These are phyloP conservation scores for Naganishia cerealis DNA, from an alignment of 1,284 basidiomycete species.

Conservation along the genomic window DNA sequence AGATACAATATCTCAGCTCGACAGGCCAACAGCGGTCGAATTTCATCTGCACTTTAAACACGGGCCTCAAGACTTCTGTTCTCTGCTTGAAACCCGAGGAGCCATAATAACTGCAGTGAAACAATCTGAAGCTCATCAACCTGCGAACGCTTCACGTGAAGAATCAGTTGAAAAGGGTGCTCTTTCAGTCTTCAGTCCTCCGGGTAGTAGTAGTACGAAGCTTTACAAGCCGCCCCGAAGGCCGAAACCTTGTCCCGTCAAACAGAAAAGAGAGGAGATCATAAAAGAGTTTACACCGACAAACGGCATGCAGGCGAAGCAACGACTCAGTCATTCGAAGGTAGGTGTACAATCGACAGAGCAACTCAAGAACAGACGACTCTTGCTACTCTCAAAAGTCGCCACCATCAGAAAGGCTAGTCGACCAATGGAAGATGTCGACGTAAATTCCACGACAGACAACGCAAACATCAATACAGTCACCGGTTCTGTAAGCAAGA, in stretches of 20 bases:
- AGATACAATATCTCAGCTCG: background rate
- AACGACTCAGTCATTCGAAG: background rate
- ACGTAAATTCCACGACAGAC: background rate
- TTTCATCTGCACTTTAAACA: slow-evolving; percentile 5
- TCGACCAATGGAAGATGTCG: background rate
- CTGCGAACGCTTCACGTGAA: background rate
- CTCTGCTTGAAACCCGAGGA: slow-evolving; percentile 4
- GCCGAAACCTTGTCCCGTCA: background rate
- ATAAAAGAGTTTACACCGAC: background rate
- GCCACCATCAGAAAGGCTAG: background rate
- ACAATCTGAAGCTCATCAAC: background rate
- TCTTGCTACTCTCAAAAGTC: background rate
- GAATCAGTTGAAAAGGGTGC: background rate
- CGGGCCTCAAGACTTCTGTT: background rate
- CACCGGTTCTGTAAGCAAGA: background rate
- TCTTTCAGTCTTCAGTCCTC: background rate
- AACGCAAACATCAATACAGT: background rate
- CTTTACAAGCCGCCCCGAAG: background rate
- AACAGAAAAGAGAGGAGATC: background rate
- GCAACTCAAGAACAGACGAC: background rate
- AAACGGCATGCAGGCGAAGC: background rate
- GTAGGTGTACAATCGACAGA: background rate
- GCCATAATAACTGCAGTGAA: background rate
- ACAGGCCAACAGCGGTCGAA: background rate
- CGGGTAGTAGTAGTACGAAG: background rate